Base-by-base conservation (phyloP, 2,329 filamentous ascomycete genomes). In the Dendrostoma leiphaemia region DNA sequence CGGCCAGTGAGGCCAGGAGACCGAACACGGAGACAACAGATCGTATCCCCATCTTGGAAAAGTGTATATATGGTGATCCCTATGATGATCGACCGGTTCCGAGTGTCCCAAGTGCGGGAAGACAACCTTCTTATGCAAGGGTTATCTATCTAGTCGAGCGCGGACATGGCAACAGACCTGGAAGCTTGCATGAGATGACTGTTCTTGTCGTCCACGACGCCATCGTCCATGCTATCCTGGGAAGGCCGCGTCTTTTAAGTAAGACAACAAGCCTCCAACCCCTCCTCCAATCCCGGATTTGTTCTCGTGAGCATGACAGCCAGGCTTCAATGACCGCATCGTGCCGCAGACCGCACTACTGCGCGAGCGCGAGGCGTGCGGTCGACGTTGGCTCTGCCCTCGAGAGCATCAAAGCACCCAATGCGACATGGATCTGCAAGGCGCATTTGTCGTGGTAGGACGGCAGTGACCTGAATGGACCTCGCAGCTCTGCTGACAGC, bases 321-420 rank as follows among this genome's bases (percentile, higher is more conserved):
- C 28, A 41, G 37, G 37, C 52, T 41, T 54, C 44, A 48, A 51
- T 58, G 52, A 52, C 52, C 43, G 52, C 52, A 54, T 32, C 28
- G 23, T 24, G 31, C 24, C 48, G 51, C 37, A 37, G 51, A 55
- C 52, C 55, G 34, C 48, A 43, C 32, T 28, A 32, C 43, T 43
- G 37, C 37, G 34, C 41, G 31, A 51, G 35, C 43, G 17, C 48
- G 37, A 46, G 41, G 52, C 29, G 38, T 35, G 38, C 47, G n/a
- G 52, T 46, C 48, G 47, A 31, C 21, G 43, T 40, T 34, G 15
- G 26, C 37, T 29, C n/a, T 31, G 21, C 44, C 26, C 49, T 28
- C 26, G 31, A 41, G 28, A 23, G 46, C 48, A 43, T 44, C 55
- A 50, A 44, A 23, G 29, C 24, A 37, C 24, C 37, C 48, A 17